phyloP scores from a whole-genome alignment of 2,329 filamentous ascomycete genomes.

The Talaromyces sp. region DNA sequence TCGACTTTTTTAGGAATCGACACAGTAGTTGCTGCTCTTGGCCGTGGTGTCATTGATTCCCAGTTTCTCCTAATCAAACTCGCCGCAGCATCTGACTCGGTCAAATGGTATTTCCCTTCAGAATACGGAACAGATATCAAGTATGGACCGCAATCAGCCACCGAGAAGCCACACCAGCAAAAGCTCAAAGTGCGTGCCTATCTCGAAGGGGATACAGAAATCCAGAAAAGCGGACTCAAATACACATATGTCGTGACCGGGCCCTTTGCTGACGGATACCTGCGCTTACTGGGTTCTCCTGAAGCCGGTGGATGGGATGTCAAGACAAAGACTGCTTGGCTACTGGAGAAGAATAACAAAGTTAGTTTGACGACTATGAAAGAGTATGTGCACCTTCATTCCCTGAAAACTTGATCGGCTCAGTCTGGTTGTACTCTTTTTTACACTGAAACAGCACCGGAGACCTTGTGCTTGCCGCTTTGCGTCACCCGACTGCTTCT shows the following conservation, averaged over 20 bases:
- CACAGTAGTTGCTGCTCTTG: constrained; percentile 60
- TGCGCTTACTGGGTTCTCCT: constrained; percentile 36
- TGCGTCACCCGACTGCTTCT: constrained; percentile 51
- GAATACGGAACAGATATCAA: constrained; percentile 64
- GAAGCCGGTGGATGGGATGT: constrained; percentile 55
- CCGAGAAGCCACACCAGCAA: constrained; percentile 62
- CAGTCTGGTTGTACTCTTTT: neutral
- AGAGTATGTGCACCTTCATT: constrained; percentile 50
- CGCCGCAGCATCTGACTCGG: constrained; percentile 49
- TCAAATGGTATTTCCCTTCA: constrained; percentile 61
- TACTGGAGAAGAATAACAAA: constrained; percentile 56
- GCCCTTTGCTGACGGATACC: constrained; percentile 61
- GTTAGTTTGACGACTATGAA: constrained; percentile 66
- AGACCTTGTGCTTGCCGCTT: constrained; percentile 56
- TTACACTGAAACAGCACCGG: constrained; percentile 49
- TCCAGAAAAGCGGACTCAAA: constrained; percentile 46
- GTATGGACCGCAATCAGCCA: constrained; percentile 51
- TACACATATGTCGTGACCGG: constrained; percentile 66
- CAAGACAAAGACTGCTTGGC: constrained; percentile 49
- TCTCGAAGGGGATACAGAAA: constrained; percentile 40
- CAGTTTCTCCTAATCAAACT: constrained; percentile 56
- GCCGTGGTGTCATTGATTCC: constrained; percentile 54
- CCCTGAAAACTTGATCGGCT: neutral
- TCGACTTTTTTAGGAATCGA: constrained; percentile 44
- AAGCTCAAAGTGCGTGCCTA: constrained; percentile 64